These are phyloP conservation scores for Aeschynomene evenia DNA, from an alignment of 306 rosid species.

Conservation along the genomic window DNA sequence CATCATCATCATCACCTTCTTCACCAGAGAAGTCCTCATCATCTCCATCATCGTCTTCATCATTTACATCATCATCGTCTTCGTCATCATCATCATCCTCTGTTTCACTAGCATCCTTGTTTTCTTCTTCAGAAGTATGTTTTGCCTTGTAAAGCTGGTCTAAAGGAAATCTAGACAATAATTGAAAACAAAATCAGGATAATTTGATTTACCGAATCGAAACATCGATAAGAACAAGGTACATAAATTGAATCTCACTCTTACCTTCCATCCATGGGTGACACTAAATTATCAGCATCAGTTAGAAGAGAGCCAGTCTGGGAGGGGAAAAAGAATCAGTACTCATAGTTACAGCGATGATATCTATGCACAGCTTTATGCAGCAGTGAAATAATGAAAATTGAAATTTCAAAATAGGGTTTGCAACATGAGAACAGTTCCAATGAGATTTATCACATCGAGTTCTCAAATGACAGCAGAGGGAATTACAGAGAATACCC, in stretches of 20 bases:
- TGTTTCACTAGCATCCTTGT: constrained; percentile 76
- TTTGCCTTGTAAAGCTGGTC: constrained; percentile 44
- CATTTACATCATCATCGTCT: constrained; percentile 59
- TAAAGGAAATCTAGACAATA: constrained; percentile 59
- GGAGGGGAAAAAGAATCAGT: constrained; percentile 8
- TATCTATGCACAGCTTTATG: not conserved
- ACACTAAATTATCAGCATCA: constrained; percentile 25
- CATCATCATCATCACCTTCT: constrained; percentile 64
- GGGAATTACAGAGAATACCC: not conserved
- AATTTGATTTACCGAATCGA: not conserved
- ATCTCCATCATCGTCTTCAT: constrained; percentile 59
- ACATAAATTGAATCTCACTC: not conserved
- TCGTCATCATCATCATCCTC: constrained; percentile 71
- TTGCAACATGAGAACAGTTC: not conserved
- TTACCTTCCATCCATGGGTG: constrained; percentile 59
- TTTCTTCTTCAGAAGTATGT: constrained; percentile 48
- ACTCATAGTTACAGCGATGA: not conserved
- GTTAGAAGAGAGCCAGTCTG: constrained; percentile 53
- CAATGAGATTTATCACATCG: not conserved
- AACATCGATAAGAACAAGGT: not conserved
- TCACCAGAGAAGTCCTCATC: constrained; percentile 68
- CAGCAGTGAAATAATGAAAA: not conserved
- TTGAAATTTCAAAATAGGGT: not conserved
- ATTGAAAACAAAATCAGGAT: constrained; percentile 15
- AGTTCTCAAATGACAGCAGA: not conserved